phyloP scores from a whole-genome alignment of 768 basidiomycete species.

The Tylopilus intermedius region DNA sequence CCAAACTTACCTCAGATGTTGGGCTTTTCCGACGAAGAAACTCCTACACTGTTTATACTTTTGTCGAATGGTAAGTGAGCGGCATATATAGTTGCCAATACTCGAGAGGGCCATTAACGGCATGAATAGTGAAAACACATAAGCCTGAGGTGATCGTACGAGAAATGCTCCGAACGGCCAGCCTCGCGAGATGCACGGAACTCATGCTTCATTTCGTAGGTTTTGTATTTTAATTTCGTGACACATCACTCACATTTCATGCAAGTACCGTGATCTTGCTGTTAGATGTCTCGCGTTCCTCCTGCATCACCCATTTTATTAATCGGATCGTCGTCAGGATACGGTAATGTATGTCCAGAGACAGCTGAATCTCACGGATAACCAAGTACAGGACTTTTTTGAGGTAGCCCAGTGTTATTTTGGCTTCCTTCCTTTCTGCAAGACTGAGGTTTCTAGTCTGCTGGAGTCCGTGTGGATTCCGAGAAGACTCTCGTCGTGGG shows the following conservation, averaged over 20 bases:
- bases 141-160: constrained; percentile 38
- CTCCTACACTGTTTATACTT: constrained; percentile 48
- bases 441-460: constrained; percentile 26
- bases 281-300: constrained; percentile 16
- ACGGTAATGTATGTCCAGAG: constrained; percentile 41
- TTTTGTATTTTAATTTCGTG: not conserved
- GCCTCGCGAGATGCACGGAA: constrained; percentile 35
- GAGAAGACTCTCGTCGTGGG: constrained; percentile 41
- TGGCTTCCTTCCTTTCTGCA: not conserved
- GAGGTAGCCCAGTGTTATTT: constrained; percentile 28
- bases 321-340: constrained; percentile 29
- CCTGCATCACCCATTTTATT: not conserved
- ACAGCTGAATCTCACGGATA: constrained; percentile 37
- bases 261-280: constrained; percentile 40
- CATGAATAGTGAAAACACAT: constrained; percentile 37
- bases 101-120: not conserved
- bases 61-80: constrained; percentile 39
- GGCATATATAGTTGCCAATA: not conserved
- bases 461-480: constrained; percentile 39
- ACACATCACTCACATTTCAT: not conserved
- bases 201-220: constrained; percentile 33
- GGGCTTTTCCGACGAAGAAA: constrained; percentile 43
- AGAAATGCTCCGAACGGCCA: constrained; percentile 32
- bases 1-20: constrained; percentile 51
- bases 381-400: constrained; percentile 42